phyloP scores from a whole-genome alignment of 768 basidiomycete genomes.

The Rhodotorula diobovata region DNA sequence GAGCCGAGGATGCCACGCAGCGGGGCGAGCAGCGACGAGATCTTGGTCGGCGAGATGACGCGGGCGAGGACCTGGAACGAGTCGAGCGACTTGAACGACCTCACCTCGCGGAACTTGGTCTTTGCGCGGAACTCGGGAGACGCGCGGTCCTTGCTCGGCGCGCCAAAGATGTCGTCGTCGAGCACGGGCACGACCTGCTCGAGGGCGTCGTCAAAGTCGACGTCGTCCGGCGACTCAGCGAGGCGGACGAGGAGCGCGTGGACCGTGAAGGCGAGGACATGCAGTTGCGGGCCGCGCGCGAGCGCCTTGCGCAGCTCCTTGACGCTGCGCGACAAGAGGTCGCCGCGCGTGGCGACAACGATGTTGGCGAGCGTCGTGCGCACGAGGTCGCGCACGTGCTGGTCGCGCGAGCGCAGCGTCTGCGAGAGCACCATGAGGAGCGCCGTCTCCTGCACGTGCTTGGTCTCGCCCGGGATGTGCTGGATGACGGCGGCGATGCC shows the following conservation, averaged over 20 bases:
- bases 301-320: slow-evolving; percentile 80
- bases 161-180: slow-evolving; percentile 84
- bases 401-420: slow-evolving; percentile 83
- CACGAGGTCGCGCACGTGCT: slow-evolving; percentile 82
- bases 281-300: slow-evolving; percentile 84
- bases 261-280: slow-evolving; percentile 77
- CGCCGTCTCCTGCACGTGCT: slow-evolving; percentile 65
- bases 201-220: slow-evolving; percentile 68
- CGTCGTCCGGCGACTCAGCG: slow-evolving; percentile 42
- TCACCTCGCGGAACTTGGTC: slow-evolving; percentile 89
- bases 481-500: slow-evolving; percentile 80
- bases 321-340: slow-evolving; percentile 67
- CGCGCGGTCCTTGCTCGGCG: slow-evolving; percentile 81
- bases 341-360: slow-evolving; percentile 63
- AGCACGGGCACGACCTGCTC: slow-evolving; percentile 73
- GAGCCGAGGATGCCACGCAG: slow-evolving; percentile 78
- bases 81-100: slow-evolving; percentile 74
- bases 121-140: slow-evolving; percentile 72
- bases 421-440: slow-evolving; percentile 82
- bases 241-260: slow-evolving; percentile 79
- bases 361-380: slow-evolving; percentile 80
- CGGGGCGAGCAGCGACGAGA: slow-evolving; percentile 71
- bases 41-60: slow-evolving; percentile 67
- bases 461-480: slow-evolving; percentile 63
- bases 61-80: slow-evolving; percentile 76